A percentile compares a stretch with the other conserved stretches of the same genome.
These are phyloP conservation scores for Lathyrus sativus DNA, from an alignment of 306 rosid genomes.

Conservation along the genomic window DNA sequence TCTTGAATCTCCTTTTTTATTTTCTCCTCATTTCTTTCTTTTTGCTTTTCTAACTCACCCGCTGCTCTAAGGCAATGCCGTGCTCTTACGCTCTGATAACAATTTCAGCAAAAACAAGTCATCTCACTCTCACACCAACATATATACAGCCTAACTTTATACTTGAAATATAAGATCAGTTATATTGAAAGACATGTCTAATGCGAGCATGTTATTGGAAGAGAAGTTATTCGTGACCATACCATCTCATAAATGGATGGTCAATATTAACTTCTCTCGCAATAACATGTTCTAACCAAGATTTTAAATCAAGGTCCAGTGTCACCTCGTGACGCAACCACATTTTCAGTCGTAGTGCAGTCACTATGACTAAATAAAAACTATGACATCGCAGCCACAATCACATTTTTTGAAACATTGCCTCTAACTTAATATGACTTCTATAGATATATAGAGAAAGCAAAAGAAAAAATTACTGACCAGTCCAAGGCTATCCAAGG, in stretches of 20 bases:
- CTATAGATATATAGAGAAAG: no score
- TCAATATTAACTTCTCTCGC: neutral
- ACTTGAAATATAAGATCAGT: neutral
- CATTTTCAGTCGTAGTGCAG: neutral
- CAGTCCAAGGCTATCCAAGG: no score
- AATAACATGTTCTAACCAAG: neutral
- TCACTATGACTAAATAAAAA: no score
- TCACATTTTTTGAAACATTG: no score
- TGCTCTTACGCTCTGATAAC: slow-evolving; percentile 62
- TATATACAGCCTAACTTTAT: neutral
- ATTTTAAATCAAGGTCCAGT: no score
- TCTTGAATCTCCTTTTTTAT: slow-evolving; percentile 30
- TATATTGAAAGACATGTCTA: no score
- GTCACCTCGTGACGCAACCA: neutral
- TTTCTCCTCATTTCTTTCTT: slow-evolving; percentile 38
- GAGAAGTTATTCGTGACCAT: neutral
- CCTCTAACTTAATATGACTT: no score
- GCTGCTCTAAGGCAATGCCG: slow-evolving; percentile 75
- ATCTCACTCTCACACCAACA: no score
- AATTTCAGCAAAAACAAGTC: slow-evolving; percentile 10
- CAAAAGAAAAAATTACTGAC: no score
- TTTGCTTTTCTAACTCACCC: slow-evolving; percentile 53
- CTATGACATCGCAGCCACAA: no score
- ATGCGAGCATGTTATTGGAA: neutral
- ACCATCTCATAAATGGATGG: neutral